Evolutionary conservation across 1,139 yeast species (phyloP).

Genomic region (Blastobotrys apis): DNA sequence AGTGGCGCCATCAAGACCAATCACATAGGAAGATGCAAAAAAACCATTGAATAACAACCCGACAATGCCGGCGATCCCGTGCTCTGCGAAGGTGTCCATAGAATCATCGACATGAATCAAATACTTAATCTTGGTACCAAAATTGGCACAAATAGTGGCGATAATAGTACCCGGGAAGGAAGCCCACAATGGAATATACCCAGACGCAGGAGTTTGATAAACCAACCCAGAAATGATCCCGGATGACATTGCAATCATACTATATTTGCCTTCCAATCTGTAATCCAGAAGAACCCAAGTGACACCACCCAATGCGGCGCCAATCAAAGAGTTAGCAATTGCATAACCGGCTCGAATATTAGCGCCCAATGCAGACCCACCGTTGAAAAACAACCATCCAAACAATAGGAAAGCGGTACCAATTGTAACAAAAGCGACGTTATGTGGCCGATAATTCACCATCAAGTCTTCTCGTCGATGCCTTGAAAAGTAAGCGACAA

Average conservation of each 20-base stretch:
- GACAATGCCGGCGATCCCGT: slow-evolving; percentile 91
- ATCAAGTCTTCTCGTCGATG: slow-evolving; percentile 76
- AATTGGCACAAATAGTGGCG: slow-evolving; percentile 83
- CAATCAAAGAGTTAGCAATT: slow-evolving; percentile 83
- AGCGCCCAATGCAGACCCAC: slow-evolving; percentile 63
- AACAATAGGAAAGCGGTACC: slow-evolving; percentile 69
- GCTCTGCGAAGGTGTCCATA: slow-evolving; percentile 93
- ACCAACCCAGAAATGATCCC: slow-evolving; percentile 94
- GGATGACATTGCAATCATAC: slow-evolving; percentile 91
- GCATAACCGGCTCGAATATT: slow-evolving; percentile 72
- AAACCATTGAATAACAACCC: slow-evolving; percentile 85
- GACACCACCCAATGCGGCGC: slow-evolving; percentile 88
- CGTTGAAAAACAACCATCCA: slow-evolving; percentile 77
- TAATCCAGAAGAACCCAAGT: slow-evolving; percentile 90
- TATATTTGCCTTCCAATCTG: slow-evolving; percentile 84
- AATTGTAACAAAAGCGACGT: slow-evolving; percentile 77
- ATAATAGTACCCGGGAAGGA: slow-evolving; percentile 78
- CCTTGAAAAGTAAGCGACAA: slow-evolving; percentile 76
- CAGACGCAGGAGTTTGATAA: slow-evolving; percentile 94
- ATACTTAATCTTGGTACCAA: slow-evolving; percentile 83
- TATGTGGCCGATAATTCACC: slow-evolving; percentile 92
- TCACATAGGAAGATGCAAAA: slow-evolving; percentile 81
- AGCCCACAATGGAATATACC: slow-evolving; percentile 88
- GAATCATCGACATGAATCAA: slow-evolving; percentile 83
- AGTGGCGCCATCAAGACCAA: slow-evolving; percentile 77